Conservation (phyloP, 345 rosid species). For the Geranium rotundifolium region DNA sequence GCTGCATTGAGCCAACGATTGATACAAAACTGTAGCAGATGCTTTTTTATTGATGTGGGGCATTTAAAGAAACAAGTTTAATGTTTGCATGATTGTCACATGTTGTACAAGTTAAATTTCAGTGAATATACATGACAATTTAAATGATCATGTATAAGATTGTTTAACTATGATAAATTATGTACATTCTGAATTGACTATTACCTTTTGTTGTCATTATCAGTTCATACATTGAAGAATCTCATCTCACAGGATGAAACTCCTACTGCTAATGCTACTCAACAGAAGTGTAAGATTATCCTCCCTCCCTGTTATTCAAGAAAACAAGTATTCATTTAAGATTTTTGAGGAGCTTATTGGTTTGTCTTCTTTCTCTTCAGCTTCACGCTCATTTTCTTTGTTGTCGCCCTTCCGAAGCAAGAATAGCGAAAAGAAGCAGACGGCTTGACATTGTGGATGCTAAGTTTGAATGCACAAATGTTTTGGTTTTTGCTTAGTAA, state of each 20-base stretch:
- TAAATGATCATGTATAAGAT: too few species aligned
- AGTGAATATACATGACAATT: too few species aligned
- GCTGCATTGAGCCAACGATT: too few species aligned
- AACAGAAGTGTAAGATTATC: constrained; percentile 53
- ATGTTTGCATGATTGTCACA: too few species aligned
- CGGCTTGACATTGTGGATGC: background rate
- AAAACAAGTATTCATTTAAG: background rate
- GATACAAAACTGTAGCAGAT: too few species aligned
- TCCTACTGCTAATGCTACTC: constrained; percentile 35
- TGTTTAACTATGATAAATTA: too few species aligned
- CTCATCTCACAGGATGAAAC: constrained; percentile 83
- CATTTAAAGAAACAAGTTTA: too few species aligned
- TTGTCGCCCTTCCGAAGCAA: constrained; percentile 3
- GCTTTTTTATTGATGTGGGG: too few species aligned
- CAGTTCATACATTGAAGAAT: constrained; percentile 73
- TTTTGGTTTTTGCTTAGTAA: too few species aligned
- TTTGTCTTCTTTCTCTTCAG: constrained; percentile 43
- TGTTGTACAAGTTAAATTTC: too few species aligned
- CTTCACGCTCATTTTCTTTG: constrained; percentile 2
- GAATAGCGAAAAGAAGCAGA: background rate
- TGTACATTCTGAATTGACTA: background rate
- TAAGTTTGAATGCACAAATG: background rate
- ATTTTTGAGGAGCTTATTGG: constrained; percentile 49
- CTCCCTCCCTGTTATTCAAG: background rate
- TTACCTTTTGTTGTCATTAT: constrained; percentile 7